Base-by-base conservation (phyloP, 345 rosid species). In the Cardiospermum halicacabum region DNA sequence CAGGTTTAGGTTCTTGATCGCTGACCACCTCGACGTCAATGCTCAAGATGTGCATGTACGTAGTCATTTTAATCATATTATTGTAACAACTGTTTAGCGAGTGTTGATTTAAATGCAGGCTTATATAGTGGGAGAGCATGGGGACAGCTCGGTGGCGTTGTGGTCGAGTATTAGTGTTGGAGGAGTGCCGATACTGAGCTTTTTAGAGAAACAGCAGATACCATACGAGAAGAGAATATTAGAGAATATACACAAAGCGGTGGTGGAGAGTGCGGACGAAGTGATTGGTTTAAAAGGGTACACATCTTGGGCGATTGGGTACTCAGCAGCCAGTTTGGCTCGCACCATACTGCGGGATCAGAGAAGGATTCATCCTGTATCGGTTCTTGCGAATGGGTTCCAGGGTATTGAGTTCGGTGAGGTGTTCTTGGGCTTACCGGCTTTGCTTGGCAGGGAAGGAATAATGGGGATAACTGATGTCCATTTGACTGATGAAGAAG, bases 241-340 rank as follows among this genome's bases (percentile, higher is more conserved):
- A 1, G 97, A 93, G 69, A 78, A 77, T 12, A 93, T 93, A 15
- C 98, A 84, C 82, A 84, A 81, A 61, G 77, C 64, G 1, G 98
- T 93, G 0, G 75, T 85, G 4, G 70, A 80, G 4, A 66, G 97
- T 27, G 98, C 98, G 1, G 84, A 90, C 24, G 96, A 90, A 54
- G 98, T 93, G 47, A 93, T 90, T 2, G 73, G 66, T 7, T 89
- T 93, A 49, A 93, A 93, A 63, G 97, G 98, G n/a, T 93, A 90
- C 79, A 93, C 98, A 7, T 88, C 96, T 18, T 90, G 97, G 98
- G 98, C 98, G 11, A 93, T 90, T 42, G 98, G 98, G 18, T 90
- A 90, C 78, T 93, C 98, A 0, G 98, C 79, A 3, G 94, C 97
- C 9, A 90, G 55, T 66, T 70, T 93, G 70, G 96, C 97, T 39